Evolutionary conservation across 2,329 filamentous ascomycete genomes (phyloP).

Genomic region (Sclerotinia nivalis): DNA sequence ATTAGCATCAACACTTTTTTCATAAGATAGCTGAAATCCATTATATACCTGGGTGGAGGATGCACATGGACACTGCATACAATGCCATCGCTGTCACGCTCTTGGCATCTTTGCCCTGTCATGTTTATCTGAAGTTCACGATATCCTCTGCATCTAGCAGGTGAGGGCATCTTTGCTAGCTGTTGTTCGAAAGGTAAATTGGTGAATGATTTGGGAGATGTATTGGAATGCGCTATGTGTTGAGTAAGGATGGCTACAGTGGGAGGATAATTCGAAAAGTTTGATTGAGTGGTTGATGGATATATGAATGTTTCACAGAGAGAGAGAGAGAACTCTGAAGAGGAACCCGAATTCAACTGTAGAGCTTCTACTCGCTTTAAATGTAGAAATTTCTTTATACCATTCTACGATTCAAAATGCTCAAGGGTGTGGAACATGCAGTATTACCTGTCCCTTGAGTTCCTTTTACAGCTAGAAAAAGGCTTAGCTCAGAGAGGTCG

Average conservation of each 20-base stretch:
- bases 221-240: neutral
- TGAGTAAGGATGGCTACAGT: neutral
- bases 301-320: neutral
- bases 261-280: neutral
- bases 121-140: fast-evolving
- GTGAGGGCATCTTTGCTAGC: too few species aligned
- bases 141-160: too few species aligned
- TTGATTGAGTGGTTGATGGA: neutral
- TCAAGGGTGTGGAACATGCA: neutral
- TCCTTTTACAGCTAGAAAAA: neutral
- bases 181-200: too few species aligned
- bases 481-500: too few species aligned
- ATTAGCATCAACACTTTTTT: neutral
- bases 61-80: neutral
- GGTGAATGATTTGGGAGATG: neutral
- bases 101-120: neutral
- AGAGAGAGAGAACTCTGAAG: neutral
- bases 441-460: neutral
- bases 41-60: neutral
- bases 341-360: neutral
- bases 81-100: fast-evolving
- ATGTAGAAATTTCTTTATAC: neutral
- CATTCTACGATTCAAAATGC: too few species aligned
- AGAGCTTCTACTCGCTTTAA: neutral
- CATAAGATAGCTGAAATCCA: neutral